These are phyloP conservation scores for Pichia sp. DNA, from an alignment of 1,139 yeast species.

Conservation along the genomic window DNA sequence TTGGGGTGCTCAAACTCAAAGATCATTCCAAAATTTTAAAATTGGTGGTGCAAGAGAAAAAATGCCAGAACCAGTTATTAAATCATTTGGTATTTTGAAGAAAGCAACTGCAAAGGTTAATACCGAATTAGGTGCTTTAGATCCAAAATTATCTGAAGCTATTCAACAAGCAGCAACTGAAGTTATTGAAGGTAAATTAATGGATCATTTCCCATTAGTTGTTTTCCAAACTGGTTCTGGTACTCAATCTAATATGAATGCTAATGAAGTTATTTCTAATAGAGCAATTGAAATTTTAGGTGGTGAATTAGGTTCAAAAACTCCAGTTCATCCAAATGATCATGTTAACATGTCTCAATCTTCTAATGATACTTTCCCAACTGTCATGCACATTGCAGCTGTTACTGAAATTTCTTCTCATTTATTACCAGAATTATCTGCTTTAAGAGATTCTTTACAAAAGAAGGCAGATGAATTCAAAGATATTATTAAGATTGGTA, in stretches of 20 bases:
- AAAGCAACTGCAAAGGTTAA: conserved; percentile 94
- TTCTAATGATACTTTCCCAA: conserved; percentile 96
- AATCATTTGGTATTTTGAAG: conserved; percentile 89
- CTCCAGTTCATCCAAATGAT: conserved; percentile 96
- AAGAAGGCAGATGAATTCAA: conserved; percentile 75
- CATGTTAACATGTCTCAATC: conserved; percentile 98
- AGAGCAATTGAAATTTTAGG: conserved; percentile 95
- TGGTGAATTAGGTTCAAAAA: conserved; percentile 84
- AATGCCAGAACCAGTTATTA: conserved; percentile 86
- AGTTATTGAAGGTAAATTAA: conserved; percentile 84
- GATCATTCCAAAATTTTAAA: conserved; percentile 87
- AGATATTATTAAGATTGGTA: conserved; percentile 92
- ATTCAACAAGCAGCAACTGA: conserved; percentile 94
- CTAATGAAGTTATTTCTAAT: conserved; percentile 96
- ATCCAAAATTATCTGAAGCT: conserved; percentile 75
- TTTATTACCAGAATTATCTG: conserved; percentile 72
- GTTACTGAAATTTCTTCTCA: conserved; percentile 74
- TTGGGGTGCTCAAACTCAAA: conserved; percentile 98
- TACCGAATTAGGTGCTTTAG: conserved; percentile 71
- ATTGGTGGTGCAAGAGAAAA: conserved; percentile 89
- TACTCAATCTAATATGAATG: conserved; percentile 97
- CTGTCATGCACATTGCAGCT: conserved; percentile 99
- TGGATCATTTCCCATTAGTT: conserved; percentile 93
- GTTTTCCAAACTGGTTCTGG: conserved; percentile 99
- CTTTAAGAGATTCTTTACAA: conserved; percentile 69